Evolutionary conservation across 352 stramenopile species (phyloP), one percentile per base, ranked within the genome.

Genomic region (Phytophthora crassamura): DNA sequence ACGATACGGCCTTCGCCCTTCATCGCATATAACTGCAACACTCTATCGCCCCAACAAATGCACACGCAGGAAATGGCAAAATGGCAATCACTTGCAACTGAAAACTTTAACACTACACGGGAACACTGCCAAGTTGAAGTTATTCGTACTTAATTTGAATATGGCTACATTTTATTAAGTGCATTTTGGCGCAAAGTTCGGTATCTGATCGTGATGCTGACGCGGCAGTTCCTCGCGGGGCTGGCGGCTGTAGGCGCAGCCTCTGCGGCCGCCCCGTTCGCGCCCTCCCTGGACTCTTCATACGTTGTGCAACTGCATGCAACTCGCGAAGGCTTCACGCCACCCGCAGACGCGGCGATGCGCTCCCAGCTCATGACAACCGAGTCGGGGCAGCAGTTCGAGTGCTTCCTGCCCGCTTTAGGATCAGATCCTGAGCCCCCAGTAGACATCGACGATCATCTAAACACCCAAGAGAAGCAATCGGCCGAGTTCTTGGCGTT

Each of bases 271-370:
- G 48, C 36, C 5, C 46, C 67, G 16, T 64, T 67, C 16, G 43
- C 41, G 11, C 64, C 66, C 3, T 64, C 61, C 33, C 33, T 71
- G 10, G 81, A 90, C 42, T 57, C 74, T 6, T 81, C 75, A 11
- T 91, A 90, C 36, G 82, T 93, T 32, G 81, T 93, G 51, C 81
- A 90, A 43, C 80, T 91, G 47, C 81, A 91, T 61, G 58, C 70
- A 10, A 81, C 46, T 10, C 75, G 72, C 12, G 79, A 82, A 6
- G 58, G 45, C n/a, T 84, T 77, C 50, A 33, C 61, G n/a, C 52
- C 62, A 3, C 63, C 65, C 28, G 49, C 67, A 35, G 65, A 59
- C 20, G 54, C 53, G 6, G 11, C 38, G 32, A 59, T 77, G 45
- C 78, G 74, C 15, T 75, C 77, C 40, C 74, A 89, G 50, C 22